Evolutionary conservation across 805 yeast genomes (phyloP), one percentile per base, ranked within the genome.

Genomic region (Starmerella cellae): DNA sequence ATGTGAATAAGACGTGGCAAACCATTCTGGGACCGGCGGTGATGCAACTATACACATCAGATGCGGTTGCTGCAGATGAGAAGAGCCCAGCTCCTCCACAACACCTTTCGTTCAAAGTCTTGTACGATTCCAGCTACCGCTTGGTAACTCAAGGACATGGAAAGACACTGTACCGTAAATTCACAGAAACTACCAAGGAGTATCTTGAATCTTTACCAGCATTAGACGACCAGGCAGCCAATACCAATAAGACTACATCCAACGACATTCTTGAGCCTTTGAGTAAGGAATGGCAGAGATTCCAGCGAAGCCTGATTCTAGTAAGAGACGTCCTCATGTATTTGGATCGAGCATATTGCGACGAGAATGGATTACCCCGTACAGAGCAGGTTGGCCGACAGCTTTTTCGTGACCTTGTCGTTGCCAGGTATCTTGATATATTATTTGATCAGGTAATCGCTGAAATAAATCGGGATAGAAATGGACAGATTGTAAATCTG

Each of bases 271-370:
- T 52, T 8, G 39, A 17, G 11, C 20, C 35, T 1, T 18, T 50
- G 5, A 40, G 48, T 24, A 19, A 22, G 14, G 6, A 35, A 23
- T 54, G 57, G 57, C 28, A 36, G 20, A 34, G 43, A 6, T 48
- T 37, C 21, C 39, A 40, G 10, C 19, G 38, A 24, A 45, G 53
- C 10, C 29, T 54, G 37, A 19, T 29, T 1, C 37, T 42, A 14
- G 42, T 54, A 18, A 39, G 45, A 14, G 56, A 54, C 37, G 41
- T 54, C n/a, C 50, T 54, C 45, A 45, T 51, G 48, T 54, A 54
- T 20, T 43, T 53, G 19, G 48, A 54, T 27, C 45, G 53, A 6
- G 41, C 48, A 4, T 49, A 35, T 35, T 52, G 56, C 29, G 41
- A 24, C 10, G 51, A 42, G 26, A 44, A 44, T 14, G 39, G 42